Evolutionary conservation across 2,329 filamentous ascomycete species (phyloP), one percentile per base, ranked within the genome.

Genomic region (Fusarium sp.): DNA sequence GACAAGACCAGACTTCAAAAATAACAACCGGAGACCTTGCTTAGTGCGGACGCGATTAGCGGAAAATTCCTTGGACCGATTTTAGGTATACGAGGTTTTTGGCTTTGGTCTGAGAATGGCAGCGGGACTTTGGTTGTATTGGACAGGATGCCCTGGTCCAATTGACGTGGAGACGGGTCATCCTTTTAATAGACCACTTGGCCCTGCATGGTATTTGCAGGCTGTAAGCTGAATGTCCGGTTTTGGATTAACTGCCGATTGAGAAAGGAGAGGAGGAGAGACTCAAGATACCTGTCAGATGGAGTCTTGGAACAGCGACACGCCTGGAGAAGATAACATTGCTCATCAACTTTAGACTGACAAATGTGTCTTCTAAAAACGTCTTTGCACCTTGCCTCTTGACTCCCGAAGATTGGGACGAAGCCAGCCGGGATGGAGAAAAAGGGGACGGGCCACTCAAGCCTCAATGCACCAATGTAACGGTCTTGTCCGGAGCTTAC

Each of bases 81-180:
- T 65, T 64, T 41, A 50, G 19, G 23, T 62, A 64, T 64, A 64
- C 61, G 61, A 64, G 61, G 61, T 64, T 44, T 31, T n/a, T 53
- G 43, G 28, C 28, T 16, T 14, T 28, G 30, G 34, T 50, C 49
- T 28, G 45, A 7, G 14, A 25, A 44, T 25, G 21, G 18, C 30
- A 50, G 30, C 31, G 30, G 48, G 16, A 52, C 49, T 52, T 52
- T 41, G 31, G 49, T 28, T 52, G 49, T 42, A 52, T 52, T 52
- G 49, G 49, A 42, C 49, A 42, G 53, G 45, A 53, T 57, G 61
- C 19, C 61, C 58, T 16, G 50, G 44, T 34, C 26, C 39, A 34
- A 39, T 39, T 39, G 18, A 45, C 44, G 44, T 58, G 51, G 23
- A 51, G 45, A 50, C 34, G 13, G 18, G 9, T 48, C 31, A 23